Evolutionary conservation across 2,329 filamentous ascomycete species (phyloP), one percentile per base, ranked within the genome.

Genomic region (Stagonosporopsis chrysanthemi): DNA sequence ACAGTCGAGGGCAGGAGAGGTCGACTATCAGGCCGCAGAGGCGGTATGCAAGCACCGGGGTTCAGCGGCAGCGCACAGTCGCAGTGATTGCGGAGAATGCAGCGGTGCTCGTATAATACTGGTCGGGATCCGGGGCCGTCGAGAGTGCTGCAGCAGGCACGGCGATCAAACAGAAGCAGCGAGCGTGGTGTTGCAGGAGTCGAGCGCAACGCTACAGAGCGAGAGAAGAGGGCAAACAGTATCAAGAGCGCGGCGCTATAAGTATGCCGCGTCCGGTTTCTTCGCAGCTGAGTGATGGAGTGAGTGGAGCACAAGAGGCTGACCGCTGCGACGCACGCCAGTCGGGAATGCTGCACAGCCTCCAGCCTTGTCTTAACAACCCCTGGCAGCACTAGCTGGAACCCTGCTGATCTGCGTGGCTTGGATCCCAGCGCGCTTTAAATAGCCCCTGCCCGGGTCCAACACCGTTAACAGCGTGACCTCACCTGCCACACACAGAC

Each of bases 351-450:
- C 46, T 51, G 53, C 53, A 56, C 47, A 56, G 46, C 53, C 53
- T 41, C 39, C 41, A 56, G 53, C 53, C 53, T 46, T 56, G 53
- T 42, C 40, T 6, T 44, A 22, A 47, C 15, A 5, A 44, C 47
- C 53, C 53, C 53, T 52, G 47, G 29, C 53, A 14, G 12, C 29
- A 31, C 29, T 14, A 31, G 12, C 41, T 52, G 53, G 52, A 56
- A 56, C 42, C n/a, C 24, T 29, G 40, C 24, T 28, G 47, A 56
- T 56, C 53, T 35, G 23, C 47, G 53, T 56, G 53, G 53, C 53
- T 51, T 51, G 53, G 53, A 46, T 23, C 36, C 47, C 53, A 46
- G 53, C 29, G 23, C 22, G 46, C 53, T 56, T 51, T 46, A 47
- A 56, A 56, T 52, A 51, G 23, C 31, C 44, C 23, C 38, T 36